Evolutionary conservation across 1,139 yeast species (phyloP).

Genomic region (Lodderomyces parapsilosis): DNA sequence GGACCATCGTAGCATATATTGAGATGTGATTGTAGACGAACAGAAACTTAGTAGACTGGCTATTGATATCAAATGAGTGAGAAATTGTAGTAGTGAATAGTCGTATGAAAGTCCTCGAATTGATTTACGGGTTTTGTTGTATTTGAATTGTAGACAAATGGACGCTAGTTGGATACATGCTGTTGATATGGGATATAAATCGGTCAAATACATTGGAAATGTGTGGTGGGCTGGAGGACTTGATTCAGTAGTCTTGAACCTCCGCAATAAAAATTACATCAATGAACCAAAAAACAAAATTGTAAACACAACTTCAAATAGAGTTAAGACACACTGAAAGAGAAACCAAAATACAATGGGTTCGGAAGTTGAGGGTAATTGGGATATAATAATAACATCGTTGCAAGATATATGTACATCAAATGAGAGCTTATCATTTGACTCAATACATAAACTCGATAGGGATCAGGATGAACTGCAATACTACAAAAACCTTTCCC

Average conservation of each 20-base stretch:
- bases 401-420: slow-evolving; percentile 66
- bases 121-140: slow-evolving; percentile 21
- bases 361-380: slow-evolving; percentile 51
- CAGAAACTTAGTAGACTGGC: slow-evolving; percentile 17
- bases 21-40: slow-evolving; percentile 11
- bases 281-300: too few relatives aligned
- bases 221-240: too few relatives aligned
- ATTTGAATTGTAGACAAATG: slow-evolving; percentile 17
- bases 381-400: slow-evolving; percentile 68
- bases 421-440: slow-evolving; percentile 55
- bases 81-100: slow-evolving; percentile 16
- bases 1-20: slow-evolving; percentile 22
- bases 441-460: slow-evolving; percentile 36
- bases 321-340: too few relatives aligned
- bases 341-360: too few relatives aligned
- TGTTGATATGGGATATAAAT: not conserved
- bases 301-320: too few relatives aligned
- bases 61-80: slow-evolving; percentile 7
- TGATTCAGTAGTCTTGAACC: too few relatives aligned
- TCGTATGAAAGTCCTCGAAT: slow-evolving; percentile 32
- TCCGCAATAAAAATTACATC: slow-evolving; percentile 1
- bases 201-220: not conserved
- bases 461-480: not conserved
- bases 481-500: slow-evolving; percentile 12
- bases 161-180: slow-evolving; percentile 1